phyloP scores from a whole-genome alignment of 352 stramenopile species.

The Phytophthora parvispora region DNA sequence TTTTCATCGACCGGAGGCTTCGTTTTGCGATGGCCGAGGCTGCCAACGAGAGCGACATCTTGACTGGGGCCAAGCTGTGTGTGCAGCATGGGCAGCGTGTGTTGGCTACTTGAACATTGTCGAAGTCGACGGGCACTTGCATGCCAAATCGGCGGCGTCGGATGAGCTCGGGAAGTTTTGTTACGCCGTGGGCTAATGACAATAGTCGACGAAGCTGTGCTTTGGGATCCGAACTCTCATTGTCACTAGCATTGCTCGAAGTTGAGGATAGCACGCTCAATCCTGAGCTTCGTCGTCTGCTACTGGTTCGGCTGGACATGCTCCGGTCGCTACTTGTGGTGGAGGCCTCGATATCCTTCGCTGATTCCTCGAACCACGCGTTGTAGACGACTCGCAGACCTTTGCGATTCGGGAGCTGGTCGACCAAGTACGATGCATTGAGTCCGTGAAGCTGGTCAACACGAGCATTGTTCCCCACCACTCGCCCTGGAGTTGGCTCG shows the following conservation, averaged over 20 bases:
- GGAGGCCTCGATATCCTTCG: slow-evolving; percentile 3
- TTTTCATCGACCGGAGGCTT: slow-evolving; percentile 18
- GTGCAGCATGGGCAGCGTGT: slow-evolving; percentile 37
- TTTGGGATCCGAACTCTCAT: slow-evolving; percentile 13
- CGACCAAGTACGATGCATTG: slow-evolving; percentile 41
- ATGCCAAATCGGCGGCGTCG: slow-evolving; percentile 29
- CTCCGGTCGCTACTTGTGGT: slow-evolving; percentile 4
- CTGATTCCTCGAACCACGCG: slow-evolving; percentile 26
- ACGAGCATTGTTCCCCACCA: slow-evolving; percentile 27
- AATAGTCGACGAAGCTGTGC: slow-evolving; percentile 28
- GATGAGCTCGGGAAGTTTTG: slow-evolving; percentile 33
- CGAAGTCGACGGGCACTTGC: slow-evolving; percentile 26
- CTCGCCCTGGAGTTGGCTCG: slow-evolving; percentile 22
- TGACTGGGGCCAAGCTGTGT: slow-evolving; percentile 31
- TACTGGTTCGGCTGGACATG: slow-evolving; percentile 21
- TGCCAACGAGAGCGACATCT: slow-evolving; percentile 27
- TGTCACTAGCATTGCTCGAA: background rate
- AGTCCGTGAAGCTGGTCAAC: slow-evolving; percentile 53
- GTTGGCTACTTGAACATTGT: slow-evolving; percentile 17
- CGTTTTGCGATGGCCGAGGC: slow-evolving; percentile 20
- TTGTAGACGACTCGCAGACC: slow-evolving; percentile 55
- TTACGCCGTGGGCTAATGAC: slow-evolving; percentile 23
- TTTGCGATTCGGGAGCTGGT: slow-evolving; percentile 40
- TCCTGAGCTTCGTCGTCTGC: slow-evolving; percentile 5
- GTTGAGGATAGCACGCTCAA: slow-evolving; percentile 1